Percentiles rank a stretch among this genome's conserved stretches.
phyloP scores from a whole-genome alignment of 1,284 basidiomycete genomes.

The Pseudozyma flocculosa region DNA sequence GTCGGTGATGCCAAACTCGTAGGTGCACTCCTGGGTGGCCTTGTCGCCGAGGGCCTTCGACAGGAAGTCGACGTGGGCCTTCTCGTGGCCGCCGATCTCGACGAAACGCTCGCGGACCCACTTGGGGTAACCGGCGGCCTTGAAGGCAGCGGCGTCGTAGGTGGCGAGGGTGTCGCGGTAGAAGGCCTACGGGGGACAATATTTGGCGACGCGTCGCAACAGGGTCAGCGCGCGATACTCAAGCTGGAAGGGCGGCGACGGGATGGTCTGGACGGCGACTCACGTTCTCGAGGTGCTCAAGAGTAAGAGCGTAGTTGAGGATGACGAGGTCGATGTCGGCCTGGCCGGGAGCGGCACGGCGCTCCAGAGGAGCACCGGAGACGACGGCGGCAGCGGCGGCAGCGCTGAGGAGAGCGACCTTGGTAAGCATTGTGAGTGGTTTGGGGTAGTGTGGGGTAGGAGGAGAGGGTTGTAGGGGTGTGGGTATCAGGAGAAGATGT shows the following conservation, averaged over 20 bases:
- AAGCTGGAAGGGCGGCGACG: too few species aligned
- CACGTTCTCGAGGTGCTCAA: conserved; percentile 69
- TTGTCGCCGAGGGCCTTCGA: conserved; percentile 64
- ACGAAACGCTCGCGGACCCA: conserved; percentile 62
- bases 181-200: conserved; percentile 59
- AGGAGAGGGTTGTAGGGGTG: too few species aligned
- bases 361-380: conserved; percentile 23
- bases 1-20: conserved; percentile 63
- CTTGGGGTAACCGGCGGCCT: conserved; percentile 62
- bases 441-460: too few species aligned
- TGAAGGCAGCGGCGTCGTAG: conserved; percentile 62
- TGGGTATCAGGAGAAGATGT: too few species aligned
- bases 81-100: conserved; percentile 62
- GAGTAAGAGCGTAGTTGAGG: conserved; percentile 67
- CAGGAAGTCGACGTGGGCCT: conserved; percentile 63
- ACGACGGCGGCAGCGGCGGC: conserved; percentile 36
- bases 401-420: conserved; percentile 39
- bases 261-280: not conserved
- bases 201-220: not conserved
- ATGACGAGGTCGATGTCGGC: conserved; percentile 59
- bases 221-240: too few species aligned
- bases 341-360: conserved; percentile 49
- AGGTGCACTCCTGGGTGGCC: conserved; percentile 65
- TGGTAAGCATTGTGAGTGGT: conserved; percentile 37
- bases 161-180: conserved; percentile 58